phyloP scores from a whole-genome alignment of 140 eudicot species.

The Ambrosia hybrid region DNA sequence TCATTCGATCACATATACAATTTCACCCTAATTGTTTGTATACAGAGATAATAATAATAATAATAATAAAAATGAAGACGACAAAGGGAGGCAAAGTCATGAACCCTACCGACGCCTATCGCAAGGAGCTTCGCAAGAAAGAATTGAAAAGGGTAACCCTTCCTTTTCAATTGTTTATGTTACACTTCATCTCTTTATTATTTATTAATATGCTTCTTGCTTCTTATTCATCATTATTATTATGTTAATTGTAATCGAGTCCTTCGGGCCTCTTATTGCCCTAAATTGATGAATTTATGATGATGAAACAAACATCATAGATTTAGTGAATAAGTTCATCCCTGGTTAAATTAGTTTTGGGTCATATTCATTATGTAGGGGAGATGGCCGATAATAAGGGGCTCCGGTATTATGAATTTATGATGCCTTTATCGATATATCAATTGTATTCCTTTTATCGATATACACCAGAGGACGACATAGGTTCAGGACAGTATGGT shows the following conservation, averaged over 20 bases:
- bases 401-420: not conserved
- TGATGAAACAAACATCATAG: not conserved
- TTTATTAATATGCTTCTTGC: not conserved
- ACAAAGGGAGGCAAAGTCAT: conserved; percentile 96
- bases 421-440: too few species aligned
- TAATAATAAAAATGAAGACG: conserved; percentile 60
- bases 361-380: not conserved
- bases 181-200: not conserved
- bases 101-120: conserved; percentile 99
- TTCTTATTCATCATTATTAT: not conserved
- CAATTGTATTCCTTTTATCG: not conserved
- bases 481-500: not conserved
- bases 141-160: conserved; percentile 79
- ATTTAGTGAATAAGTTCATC: not conserved
- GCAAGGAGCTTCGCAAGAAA: conserved; percentile 91
- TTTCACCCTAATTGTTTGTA: not conserved
- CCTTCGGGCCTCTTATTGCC: conserved; percentile 13
- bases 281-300: conserved; percentile 13
- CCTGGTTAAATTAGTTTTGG: conserved; percentile 9
- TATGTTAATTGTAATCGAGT: conserved; percentile 4
- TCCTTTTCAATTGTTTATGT: not conserved
- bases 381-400: not conserved
- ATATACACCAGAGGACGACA: not conserved
- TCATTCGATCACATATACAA: conserved; percentile 17
- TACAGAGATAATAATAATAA: not conserved